These are phyloP conservation scores for Stereocaulon alpinum DNA, from an alignment of 495 filamentous ascomycete species.

Conservation along the genomic window DNA sequence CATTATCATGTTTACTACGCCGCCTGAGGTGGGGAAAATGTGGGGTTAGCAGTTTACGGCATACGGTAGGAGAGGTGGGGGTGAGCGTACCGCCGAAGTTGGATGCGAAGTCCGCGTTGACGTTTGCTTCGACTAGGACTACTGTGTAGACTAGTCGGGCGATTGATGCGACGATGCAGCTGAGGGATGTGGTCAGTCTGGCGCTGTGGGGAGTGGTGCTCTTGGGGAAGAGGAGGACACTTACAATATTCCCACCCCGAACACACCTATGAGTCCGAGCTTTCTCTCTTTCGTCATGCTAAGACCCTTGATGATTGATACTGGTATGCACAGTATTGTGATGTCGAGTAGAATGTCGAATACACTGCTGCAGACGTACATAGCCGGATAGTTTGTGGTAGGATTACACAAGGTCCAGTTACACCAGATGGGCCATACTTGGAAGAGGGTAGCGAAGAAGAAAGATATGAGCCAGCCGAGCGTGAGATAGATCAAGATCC, in stretches of 20 bases:
- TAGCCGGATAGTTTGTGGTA: conserved; percentile 10
- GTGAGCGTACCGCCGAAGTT: background rate
- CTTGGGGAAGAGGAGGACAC: background rate
- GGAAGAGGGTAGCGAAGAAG: conserved; percentile 13
- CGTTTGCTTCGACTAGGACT: background rate
- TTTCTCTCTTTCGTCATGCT: conserved; percentile 3
- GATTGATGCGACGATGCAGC: conserved; percentile 10
- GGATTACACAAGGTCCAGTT: conserved; percentile 3
- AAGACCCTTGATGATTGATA: background rate
- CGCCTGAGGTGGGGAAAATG: background rate
- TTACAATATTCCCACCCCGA: conserved; percentile 10
- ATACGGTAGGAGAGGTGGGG: background rate
- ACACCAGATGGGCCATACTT: conserved; percentile 9
- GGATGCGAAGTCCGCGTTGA: background rate
- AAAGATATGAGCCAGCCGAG: conserved; percentile 11
- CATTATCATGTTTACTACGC: conserved; percentile 6
- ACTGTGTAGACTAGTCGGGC: conserved; percentile 12
- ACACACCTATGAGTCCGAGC: background rate
- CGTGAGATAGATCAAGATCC: conserved; percentile 1
- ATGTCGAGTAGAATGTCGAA: conserved; percentile 7
- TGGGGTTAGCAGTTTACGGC: too few species aligned
- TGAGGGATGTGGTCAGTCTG: background rate
- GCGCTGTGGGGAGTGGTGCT: background rate
- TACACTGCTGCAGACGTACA: conserved; percentile 9
- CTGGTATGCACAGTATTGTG: conserved; percentile 3